Evolutionary conservation across 768 basidiomycete species (phyloP).

Genomic region (Austroboletus festivus): DNA sequence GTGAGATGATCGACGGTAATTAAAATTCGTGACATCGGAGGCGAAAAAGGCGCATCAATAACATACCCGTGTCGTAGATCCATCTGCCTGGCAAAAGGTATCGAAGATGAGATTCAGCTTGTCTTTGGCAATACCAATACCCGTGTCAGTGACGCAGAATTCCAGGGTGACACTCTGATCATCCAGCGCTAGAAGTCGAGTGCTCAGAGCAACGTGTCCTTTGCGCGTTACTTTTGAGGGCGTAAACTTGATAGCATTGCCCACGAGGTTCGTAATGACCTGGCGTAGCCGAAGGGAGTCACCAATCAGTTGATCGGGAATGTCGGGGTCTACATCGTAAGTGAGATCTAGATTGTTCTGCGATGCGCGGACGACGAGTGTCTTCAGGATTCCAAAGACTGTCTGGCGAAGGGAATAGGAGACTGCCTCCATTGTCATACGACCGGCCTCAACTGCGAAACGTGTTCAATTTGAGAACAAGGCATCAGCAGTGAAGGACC

Average conservation of each 20-base stretch:
- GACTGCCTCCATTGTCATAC: conserved; percentile 99
- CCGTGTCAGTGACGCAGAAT: conserved; percentile 97
- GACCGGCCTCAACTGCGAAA: conserved; percentile 86
- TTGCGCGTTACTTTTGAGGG: conserved; percentile 73
- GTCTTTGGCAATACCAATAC: conserved; percentile 98
- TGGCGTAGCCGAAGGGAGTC: conserved; percentile 93
- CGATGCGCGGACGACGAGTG: conserved; percentile 93
- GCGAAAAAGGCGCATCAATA: conserved; percentile 2
- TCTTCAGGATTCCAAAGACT: conserved; percentile 96
- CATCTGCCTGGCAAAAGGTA: conserved; percentile 98
- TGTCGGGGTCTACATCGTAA: conserved; percentile 92
- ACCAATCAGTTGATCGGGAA: conserved; percentile 95
- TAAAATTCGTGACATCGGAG: conserved; percentile 8
- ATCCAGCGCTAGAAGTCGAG: conserved; percentile 72
- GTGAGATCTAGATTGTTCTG: conserved; percentile 96
- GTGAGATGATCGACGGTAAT: conserved; percentile 13
- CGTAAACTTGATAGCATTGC: conserved; percentile 97
- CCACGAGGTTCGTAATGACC: conserved; percentile 92
- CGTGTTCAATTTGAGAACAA: conserved; percentile 7
- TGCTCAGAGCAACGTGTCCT: conserved; percentile 89
- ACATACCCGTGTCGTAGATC: conserved; percentile 89
- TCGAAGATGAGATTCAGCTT: conserved; percentile 98
- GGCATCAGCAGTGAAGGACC: conserved; percentile 32
- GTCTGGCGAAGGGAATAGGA: conserved; percentile 96
- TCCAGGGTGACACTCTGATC: conserved; percentile 86